Base-by-base conservation (phyloP, 179 eudicot species). In the Gypsophila paniculata region DNA sequence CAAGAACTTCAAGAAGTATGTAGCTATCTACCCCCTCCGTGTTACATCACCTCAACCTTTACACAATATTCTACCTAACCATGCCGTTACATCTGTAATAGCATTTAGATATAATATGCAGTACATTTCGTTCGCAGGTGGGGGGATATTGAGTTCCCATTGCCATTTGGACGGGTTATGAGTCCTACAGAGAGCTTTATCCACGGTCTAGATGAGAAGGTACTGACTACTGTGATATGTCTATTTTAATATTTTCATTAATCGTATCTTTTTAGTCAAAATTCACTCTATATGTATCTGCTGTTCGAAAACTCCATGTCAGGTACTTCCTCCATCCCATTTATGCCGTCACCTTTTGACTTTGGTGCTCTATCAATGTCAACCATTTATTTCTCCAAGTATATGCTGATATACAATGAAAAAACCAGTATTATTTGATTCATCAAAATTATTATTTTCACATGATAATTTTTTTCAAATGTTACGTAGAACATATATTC, bases 131-230 rank as follows among this genome's bases (percentile, higher is more conserved):
- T 57, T 69, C 68, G n/a, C 83, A 92, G 94, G 77, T 90, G 97
- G 97, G 93, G 97, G 34, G 68, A 75, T 70, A 82, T 89, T 11
- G 91, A 89, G 52, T 91, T 91, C 76, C 93, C 97, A 48, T 72
- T 88, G 82, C 97, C 97, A 15, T 91, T 91, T 72, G 96, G 96
- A 63, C 83, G 96, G 75, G 93, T 88, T 58, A 70, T 91, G 87
- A 91, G 93, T 75, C 80, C 97, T 48, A 89, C 97, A 29, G 97
- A 91, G 72, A 84, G 83, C 79, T 91, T 89, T 70, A 81, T 91
- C 72, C 96, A 88, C 48, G 65, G 84, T 32, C 79, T 91, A 29
- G 97, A 91, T 72, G 95, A 91, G 55, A 91, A 91, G 88, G 94
- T 87, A 79, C 48, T n/a, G n/a, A n/a, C n/a, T n/a, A n/a, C n/a